phyloP scores from a whole-genome alignment of 139 green algal species.

The Dunaliella sp. region DNA sequence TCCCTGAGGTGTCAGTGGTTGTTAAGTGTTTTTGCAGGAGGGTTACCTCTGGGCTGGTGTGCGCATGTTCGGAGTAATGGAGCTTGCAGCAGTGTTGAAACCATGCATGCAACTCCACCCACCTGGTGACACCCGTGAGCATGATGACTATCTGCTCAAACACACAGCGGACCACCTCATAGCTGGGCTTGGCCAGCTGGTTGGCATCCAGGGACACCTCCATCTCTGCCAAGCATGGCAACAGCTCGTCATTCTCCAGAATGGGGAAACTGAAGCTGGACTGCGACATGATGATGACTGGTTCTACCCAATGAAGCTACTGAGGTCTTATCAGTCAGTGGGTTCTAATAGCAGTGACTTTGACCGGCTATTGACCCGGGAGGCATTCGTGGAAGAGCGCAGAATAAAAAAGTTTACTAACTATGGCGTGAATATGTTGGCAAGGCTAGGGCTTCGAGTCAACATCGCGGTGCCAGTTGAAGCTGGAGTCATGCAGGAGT shows the following conservation, averaged over 20 bases:
- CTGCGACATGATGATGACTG: conserved; percentile 42
- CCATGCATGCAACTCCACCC: conserved; percentile 1
- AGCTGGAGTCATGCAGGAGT: too few species aligned
- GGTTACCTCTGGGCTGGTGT: too few species aligned
- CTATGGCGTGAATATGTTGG: neutral
- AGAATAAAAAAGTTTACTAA: neutral
- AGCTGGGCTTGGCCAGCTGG: conserved; percentile 76
- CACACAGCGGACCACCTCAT: conserved; percentile 66
- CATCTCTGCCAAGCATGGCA: conserved; percentile 81
- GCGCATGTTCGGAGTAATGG: too few species aligned
- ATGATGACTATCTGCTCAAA: conserved; percentile 79
- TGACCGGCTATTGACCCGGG: neutral
- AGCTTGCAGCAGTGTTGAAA: neutral
- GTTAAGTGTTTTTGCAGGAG: too few species aligned
- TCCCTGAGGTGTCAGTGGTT: conserved; percentile 58
- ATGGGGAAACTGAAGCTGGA: conserved; percentile 83
- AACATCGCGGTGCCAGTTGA: neutral
- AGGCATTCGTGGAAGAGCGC: neutral
- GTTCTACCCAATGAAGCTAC: neutral
- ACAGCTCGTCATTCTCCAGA: conserved; percentile 72
- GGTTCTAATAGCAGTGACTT: neutral
- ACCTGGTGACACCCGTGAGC: conserved; percentile 74
- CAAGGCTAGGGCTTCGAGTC: neutral
- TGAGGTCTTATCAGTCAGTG: neutral
- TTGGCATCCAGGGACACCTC: conserved; percentile 64